Base-by-base conservation (phyloP, 208 protist genomes). In the Crithidia expoeki region DNA sequence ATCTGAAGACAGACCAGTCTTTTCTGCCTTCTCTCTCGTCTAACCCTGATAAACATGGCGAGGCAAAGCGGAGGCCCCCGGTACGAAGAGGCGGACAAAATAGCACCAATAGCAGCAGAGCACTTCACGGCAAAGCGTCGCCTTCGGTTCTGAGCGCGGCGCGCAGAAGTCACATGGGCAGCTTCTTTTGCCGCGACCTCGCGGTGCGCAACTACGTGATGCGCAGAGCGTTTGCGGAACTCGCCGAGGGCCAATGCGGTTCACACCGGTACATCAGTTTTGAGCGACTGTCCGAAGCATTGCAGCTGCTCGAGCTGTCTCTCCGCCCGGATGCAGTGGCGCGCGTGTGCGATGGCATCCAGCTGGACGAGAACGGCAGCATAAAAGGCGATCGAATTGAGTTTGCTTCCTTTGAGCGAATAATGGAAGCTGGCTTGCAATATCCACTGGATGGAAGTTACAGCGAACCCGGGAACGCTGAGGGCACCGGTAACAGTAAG, bases 201-300 rank as follows among this genome's bases (percentile, higher is more conserved):
- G 21, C 30, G 27, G 46, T 77, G 46, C 64, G 32, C 23, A 36
- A 21, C 0, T 77, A 72, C 36, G 58, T 77, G 49, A n/a, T 53
- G 23, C 55, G 72, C 27, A 77, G 42, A 21, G 72, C 72, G 2
- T 77, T 77, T 14, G 58, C 57, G 1, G 72, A 77, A 58, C 58
- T 77, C 16, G 47, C 58, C 1, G 72, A 68, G 19, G 47, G 49
- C 42, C 9, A 49, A 19, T 2, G 25, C 14, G 34, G 21, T 21
- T 14, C 52, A 21, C 46, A 42, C 19, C 17, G 17, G 6, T 34
- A 33, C 2, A 42, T 79, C 7, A 21, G 51, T 9, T 40, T 68
- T 14, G 65, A 38, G 25, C 59, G 53, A 27, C 60, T 72, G 32
- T 16, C 16, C 14, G 63, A 74, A 30, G 74, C 52, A 21, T 60